Base-by-base conservation (phyloP, 2,329 filamentous ascomycete genomes). In the Calonectria honghensis region DNA sequence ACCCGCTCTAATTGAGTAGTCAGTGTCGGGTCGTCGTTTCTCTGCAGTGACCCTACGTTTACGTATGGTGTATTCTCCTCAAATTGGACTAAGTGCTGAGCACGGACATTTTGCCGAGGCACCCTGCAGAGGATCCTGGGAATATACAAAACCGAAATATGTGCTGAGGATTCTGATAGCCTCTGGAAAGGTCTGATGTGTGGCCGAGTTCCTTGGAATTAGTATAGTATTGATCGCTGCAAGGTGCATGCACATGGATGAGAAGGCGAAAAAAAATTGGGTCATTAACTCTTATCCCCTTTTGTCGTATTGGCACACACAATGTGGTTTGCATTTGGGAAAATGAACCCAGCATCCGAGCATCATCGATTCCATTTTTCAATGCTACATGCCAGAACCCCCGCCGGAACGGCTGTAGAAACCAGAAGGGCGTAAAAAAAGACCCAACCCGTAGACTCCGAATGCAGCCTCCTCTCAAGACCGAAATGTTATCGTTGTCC, bases 361-460 rank as follows among this genome's bases (percentile, higher is more conserved):
- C 83, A 85, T 88, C 86, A 86, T 89, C 86, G 86, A 88, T 89
- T 88, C 86, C 85, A 85, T 88, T 87, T 80, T 88, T 89, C 86
- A 88, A 89, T 90, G 88, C 88, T 89, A 90, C 88, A 90, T 90
- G 88, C 87, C 86, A 87, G 84, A 88, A 87, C 85, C 87, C 86
- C 86, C 84, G 86, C 87, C 87, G 85, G 86, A 84, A 84, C 83
- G 86, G 87, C 87, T 86, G 85, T 86, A 87, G 86, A 85, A 86
- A 85, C 85, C 85, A 85, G 82, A 84, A 86, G 84, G 85, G 84
- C 83, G 79, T 83, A 85, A 86, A 85, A 86, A 88, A 85, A 87
- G 86, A 88, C 88, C 88, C 87, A 89, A 89, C 88, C 87, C 88
- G 87, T 87, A 90, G 88, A 90, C 89, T 90, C 89, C 89, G 87